phyloP scores from a whole-genome alignment of 805 yeast species.

The Naumovozyma castellii region DNA sequence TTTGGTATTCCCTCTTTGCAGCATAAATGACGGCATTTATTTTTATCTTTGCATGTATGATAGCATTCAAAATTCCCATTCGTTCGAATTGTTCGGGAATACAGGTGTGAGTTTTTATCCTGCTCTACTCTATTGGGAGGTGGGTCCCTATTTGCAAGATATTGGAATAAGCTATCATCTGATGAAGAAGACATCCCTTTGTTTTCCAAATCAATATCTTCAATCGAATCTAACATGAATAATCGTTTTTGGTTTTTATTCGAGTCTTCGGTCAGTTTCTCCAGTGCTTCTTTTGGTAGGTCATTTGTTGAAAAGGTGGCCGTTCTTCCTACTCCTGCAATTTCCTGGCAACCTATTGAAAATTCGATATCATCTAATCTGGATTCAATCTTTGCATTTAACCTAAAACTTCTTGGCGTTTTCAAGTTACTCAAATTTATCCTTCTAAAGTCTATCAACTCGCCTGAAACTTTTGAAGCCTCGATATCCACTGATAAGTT shows the following conservation, averaged over 20 bases:
- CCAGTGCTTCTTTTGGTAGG: slow-evolving; percentile 2
- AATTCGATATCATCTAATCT: slow-evolving; percentile 22
- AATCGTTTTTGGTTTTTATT: too few relatives aligned
- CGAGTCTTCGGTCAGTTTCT: too few relatives aligned
- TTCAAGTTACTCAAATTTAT: slow-evolving; percentile 22
- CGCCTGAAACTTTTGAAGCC: slow-evolving; percentile 27
- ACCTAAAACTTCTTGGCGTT: slow-evolving; percentile 21
- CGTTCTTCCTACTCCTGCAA: slow-evolving; percentile 26
- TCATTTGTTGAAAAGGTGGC: slow-evolving; percentile 5
- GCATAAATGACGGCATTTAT: slow-evolving; percentile 38
- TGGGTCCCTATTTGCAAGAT: slow-evolving; percentile 11
- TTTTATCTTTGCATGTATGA: slow-evolving; percentile 34
- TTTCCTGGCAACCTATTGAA: slow-evolving; percentile 32
- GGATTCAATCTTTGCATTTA: slow-evolving; percentile 18
- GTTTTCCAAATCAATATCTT: too few relatives aligned
- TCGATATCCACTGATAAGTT: slow-evolving; percentile 28
- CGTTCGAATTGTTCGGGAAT: slow-evolving; percentile 8
- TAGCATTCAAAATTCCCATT: slow-evolving; percentile 34
- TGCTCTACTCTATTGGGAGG: slow-evolving; percentile 2
- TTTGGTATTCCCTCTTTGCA: slow-evolving; percentile 37
- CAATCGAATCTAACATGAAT: too few relatives aligned
- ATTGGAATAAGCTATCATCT: slow-evolving; percentile 26
- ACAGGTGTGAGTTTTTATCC: background rate
- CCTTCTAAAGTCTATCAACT: slow-evolving; percentile 38
- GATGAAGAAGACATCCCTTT: slow-evolving; percentile 9